Evolutionary conservation across 768 basidiomycete genomes (phyloP).

Genomic region (Fomitopsis pulvina): DNA sequence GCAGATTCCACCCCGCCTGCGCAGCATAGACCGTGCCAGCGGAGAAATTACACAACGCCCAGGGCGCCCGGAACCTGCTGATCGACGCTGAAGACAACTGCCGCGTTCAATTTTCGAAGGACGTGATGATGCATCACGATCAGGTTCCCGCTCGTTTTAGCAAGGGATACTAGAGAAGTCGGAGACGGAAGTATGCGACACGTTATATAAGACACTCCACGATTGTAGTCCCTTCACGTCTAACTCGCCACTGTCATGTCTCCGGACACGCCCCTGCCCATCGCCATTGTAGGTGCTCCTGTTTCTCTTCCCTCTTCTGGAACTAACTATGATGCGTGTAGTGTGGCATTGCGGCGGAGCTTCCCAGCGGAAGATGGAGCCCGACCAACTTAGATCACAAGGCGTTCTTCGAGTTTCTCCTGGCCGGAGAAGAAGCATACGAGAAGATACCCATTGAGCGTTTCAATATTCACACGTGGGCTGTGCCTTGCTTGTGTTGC

Average conservation of each 20-base stretch:
- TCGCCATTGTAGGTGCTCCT: not conserved
- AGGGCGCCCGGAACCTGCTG: not conserved
- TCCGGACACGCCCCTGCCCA: not conserved
- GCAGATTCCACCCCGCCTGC: not conserved
- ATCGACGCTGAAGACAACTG: not conserved
- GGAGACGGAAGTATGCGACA: not conserved
- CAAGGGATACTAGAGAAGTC: not conserved
- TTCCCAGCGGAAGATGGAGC: conserved; percentile 27
- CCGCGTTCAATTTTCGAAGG: not conserved
- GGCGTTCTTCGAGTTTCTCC: conserved; percentile 31
- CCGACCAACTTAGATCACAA: conserved; percentile 27
- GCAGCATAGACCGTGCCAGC: not conserved
- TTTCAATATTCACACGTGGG: conserved; percentile 29
- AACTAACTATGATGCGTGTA: conserved; percentile 4
- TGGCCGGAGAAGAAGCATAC: conserved; percentile 25
- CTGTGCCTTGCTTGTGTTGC: not conserved
- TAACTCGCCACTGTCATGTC: not conserved
- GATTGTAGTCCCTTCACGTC: not conserved
- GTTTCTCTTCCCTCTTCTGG: not conserved
- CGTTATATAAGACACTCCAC: not conserved
- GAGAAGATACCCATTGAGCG: conserved; percentile 26
- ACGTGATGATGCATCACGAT: not conserved
- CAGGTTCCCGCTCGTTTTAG: not conserved
- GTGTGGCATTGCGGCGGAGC: conserved; percentile 34
- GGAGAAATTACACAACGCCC: not conserved